Evolutionary conservation across 1,284 basidiomycete genomes (phyloP).

Genomic region (Agaricales sp.): DNA sequence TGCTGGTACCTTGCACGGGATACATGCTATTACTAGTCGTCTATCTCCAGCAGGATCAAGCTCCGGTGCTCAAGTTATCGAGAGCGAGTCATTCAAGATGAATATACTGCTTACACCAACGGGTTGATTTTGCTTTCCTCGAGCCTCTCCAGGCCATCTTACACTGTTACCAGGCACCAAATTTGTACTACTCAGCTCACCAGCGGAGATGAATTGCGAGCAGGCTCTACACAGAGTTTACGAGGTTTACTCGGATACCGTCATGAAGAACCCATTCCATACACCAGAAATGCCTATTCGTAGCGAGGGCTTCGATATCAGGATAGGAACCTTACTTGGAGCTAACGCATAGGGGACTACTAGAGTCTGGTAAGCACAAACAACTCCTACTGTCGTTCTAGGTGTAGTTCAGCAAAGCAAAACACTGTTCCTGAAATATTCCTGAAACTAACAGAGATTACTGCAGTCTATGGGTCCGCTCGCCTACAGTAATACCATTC

Average conservation of each 20-base stretch:
- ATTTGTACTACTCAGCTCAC: constrained; percentile 84
- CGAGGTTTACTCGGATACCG: constrained; percentile 85
- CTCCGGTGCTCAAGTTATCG: constrained; percentile 88
- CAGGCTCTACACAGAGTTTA: constrained; percentile 74
- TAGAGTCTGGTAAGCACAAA: too few relatives aligned
- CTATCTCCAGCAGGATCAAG: constrained; percentile 77
- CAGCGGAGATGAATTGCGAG: constrained; percentile 68
- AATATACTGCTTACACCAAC: constrained; percentile 87
- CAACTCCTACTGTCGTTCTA: too few relatives aligned
- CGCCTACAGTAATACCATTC: too few relatives aligned
- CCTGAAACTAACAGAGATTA: too few relatives aligned
- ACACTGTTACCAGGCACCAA: constrained; percentile 69
- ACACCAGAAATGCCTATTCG: constrained; percentile 98
- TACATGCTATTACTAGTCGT: constrained; percentile 94
- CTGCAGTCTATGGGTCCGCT: too few relatives aligned
- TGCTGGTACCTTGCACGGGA: constrained; percentile 94
- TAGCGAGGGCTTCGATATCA: constrained; percentile 78
- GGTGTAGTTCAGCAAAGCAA: too few relatives aligned
- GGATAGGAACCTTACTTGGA: constrained; percentile 53
- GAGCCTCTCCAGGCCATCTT: constrained; percentile 2
- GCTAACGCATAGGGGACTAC: neutral
- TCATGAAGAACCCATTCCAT: constrained; percentile 99
- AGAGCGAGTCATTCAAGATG: constrained; percentile 90
- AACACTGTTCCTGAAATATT: too few relatives aligned
- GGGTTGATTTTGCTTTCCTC: constrained; percentile 41